Evolutionary conservation across 441 rosid genomes (phyloP), one percentile per base, ranked within the genome.

Genomic region (Flueggea neowawraea): DNA sequence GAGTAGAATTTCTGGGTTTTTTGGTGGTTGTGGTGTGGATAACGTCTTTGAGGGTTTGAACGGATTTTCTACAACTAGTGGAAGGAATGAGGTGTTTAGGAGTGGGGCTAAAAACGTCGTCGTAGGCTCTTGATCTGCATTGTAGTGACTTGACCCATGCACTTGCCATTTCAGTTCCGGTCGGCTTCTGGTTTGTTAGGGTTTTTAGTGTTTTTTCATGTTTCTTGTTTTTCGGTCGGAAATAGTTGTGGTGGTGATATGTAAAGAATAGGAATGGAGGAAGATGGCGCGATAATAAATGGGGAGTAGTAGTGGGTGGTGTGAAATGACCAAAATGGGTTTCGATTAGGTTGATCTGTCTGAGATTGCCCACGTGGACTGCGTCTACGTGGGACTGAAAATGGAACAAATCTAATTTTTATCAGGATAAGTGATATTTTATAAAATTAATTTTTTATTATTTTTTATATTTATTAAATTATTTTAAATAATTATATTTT

Each of bases 101-200:
- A n/a, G 54, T 69, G 16, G 85, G 91, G 52, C 62, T 78, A 68
- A 80, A 69, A 28, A 88, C 96, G 70, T 94, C 98, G 10, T 94
- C 96, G 52, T 73, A 81, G 2, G 98, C 97, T 67, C 82, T 83
- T 28, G 98, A 90, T 74, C 85, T 90, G 79, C 98, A 88, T 63
- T 90, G 95, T 48, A 90, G 60, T 0, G 97, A 89, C 69, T 88
- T 94, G 32, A 90, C 85, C 98, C 98, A 94, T 45, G 88, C 82
- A 69, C 80, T 70, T 32, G 97, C 96, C 98, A 90, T 90, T 4
- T 16, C 12, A 16, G 50, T 32, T 6, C 22, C 45, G 12, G 10
- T 43, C 50, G 10, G 41, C 0, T 5, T 36, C 7, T 36, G 41
- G 6, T 36, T 5, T 5, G 1, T 5, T 5, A 0, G 1, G 41